These are phyloP conservation scores for Mycena rosella DNA, from an alignment of 768 basidiomycete genomes.

Conservation along the genomic window DNA sequence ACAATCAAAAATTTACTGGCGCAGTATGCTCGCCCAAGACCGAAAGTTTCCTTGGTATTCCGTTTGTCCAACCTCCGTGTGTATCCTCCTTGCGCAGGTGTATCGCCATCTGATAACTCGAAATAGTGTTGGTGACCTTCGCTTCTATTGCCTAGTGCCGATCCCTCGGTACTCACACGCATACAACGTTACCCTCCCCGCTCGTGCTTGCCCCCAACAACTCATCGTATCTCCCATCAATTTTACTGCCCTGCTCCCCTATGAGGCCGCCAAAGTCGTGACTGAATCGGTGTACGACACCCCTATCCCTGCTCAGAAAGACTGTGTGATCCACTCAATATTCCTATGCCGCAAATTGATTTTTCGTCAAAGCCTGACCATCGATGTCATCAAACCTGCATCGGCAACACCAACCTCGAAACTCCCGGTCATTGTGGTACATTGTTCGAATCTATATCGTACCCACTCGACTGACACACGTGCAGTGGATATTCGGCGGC, in stretches of 20 bases:
- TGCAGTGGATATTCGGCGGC: slow-evolving; percentile 8
- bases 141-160: slow-evolving; percentile 57
- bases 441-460: slow-evolving; percentile 38
- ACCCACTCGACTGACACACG: too few species aligned
- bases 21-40: neutral
- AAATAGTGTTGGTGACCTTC: slow-evolving; percentile 10
- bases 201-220: slow-evolving; percentile 62
- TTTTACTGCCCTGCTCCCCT: slow-evolving; percentile 39
- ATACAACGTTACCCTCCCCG: slow-evolving; percentile 53
- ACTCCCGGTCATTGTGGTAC: slow-evolving; percentile 63
- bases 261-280: slow-evolving; percentile 41
- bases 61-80: slow-evolving; percentile 27
- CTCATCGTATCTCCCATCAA: slow-evolving; percentile 43
- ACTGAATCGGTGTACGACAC: slow-evolving; percentile 41
- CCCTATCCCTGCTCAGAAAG: slow-evolving; percentile 50
- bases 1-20: slow-evolving; percentile 17
- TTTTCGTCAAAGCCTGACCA: slow-evolving; percentile 50
- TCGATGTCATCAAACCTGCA: slow-evolving; percentile 62
- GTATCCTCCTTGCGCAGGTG: neutral
- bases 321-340: too few species aligned
- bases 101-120: neutral
- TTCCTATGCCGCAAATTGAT: slow-evolving; percentile 24
- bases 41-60: slow-evolving; percentile 24
- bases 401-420: slow-evolving; percentile 48
- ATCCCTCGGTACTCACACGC: too few species aligned